Evolutionary conservation across 2,329 filamentous ascomycete genomes (phyloP).

Genomic region (Samsoniella hepiali): DNA sequence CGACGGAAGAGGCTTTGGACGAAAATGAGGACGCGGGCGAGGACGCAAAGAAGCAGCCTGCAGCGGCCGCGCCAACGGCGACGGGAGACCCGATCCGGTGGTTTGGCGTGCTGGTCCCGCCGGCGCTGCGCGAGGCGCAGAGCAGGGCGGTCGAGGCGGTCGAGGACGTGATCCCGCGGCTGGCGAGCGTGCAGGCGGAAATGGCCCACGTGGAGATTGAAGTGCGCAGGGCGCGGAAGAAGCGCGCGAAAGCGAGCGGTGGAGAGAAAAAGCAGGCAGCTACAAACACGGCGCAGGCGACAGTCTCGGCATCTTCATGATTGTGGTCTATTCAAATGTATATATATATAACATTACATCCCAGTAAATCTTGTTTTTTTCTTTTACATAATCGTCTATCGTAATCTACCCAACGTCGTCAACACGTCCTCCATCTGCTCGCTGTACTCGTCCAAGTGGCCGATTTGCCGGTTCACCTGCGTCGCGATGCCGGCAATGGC

Average conservation of each 20-base stretch:
- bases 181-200: conserved; percentile 56
- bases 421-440: conserved; percentile 45
- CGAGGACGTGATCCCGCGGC: conserved; percentile 52
- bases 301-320: conserved; percentile 19
- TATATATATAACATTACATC: not conserved
- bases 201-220: conserved; percentile 67
- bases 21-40: not conserved
- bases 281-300: conserved; percentile 18
- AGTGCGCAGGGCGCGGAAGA: conserved; percentile 60
- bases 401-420: conserved; percentile 27
- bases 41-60: conserved; percentile 10
- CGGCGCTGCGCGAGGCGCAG: conserved; percentile 57
- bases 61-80: not conserved
- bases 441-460: conserved; percentile 32
- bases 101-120: conserved; percentile 55
- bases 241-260: conserved; percentile 46
- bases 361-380: not conserved
- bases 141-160: conserved; percentile 53
- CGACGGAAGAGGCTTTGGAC: not conserved
- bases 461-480: conserved; percentile 37
- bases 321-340: not conserved
- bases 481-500: conserved; percentile 48
- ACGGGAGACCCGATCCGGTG: conserved; percentile 54
- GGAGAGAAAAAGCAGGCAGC: conserved; percentile 28
- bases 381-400: not conserved